Base-by-base conservation (phyloP, 2,329 filamentous ascomycete genomes). In the Teratosphaeria pseudoeucalypti region DNA sequence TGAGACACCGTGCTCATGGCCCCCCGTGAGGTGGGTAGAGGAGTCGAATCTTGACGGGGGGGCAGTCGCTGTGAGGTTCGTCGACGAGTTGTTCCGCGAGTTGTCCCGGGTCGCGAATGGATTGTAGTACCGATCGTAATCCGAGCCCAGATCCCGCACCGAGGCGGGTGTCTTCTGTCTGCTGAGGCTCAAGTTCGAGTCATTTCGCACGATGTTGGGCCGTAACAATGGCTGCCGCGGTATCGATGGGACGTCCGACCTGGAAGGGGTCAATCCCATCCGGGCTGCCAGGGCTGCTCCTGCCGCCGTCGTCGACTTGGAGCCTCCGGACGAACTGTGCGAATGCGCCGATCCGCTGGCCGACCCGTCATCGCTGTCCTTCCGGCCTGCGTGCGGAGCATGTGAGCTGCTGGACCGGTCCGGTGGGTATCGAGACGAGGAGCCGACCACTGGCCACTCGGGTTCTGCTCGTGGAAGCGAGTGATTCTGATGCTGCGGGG, bases 61-160 rank as follows among this genome's bases (percentile, higher is more conserved):
- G 11, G 19, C 16, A 10, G 43, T 49, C n/a, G 43, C 43, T 26
- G 43, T 26, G 6, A 49, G n/a, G 19, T 49, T 49, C 49, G 58
- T 59, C 10, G 63, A 59, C 7, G 72, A 60, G 59, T 73, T 70
- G 52, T 66, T 64, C 23, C 69, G 66, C 9, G 72, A 73, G 47
- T 68, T 71, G 55, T 69, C 70, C 19, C 65, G 64, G 23, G 70
- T 69, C 57, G 67, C 66, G 64, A 74, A 74, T 34, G 73, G 73
- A 56, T 74, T 74, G 64, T 67, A 73, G 64, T 74, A 74, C 54
- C 72, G 67, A 59, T 68, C 71, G 62, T 73, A 74, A 60, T 73
- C 72, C 5, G 69, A 65, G 10, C 72, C 71, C 6, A 74, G 63
- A 57, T 74, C 72, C 32, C 68, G 65, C n/a, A 74, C 66, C 10